Base-by-base conservation (phyloP, 1,284 basidiomycete genomes). In the Boletus sp. region DNA sequence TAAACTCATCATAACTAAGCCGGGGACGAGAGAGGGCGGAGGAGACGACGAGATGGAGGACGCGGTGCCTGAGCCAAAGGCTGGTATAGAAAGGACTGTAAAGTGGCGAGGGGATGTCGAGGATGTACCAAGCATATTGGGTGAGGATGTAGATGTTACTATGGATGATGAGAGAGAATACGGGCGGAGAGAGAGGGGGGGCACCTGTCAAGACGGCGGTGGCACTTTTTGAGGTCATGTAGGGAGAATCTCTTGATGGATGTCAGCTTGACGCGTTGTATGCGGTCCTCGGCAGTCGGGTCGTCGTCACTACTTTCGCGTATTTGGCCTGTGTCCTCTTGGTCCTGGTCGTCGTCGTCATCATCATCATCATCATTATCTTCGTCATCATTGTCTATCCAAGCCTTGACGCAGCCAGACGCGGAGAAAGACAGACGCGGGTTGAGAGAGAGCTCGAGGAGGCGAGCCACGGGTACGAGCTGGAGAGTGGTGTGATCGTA, bases 51-150 rank as follows among this genome's bases (percentile, higher is more conserved):
- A 80, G 65, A 62, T 85, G 80, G 1, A 81, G 69, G 15, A 84
- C 50, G 1, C 75, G 74, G 60, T 85, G 83, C 45, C 74, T 72
- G 15, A 76, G 68, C 77, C 80, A 84, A 53, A 84, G 82, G 1
- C 67, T 55, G 1, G 57, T 53, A 62, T 77, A 86, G 56, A 77
- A 77, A 0, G 73, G 67, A 3, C 54, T 57, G 62, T 88, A 88
- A 2, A 57, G 29, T 1, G 54, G 47, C 1, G 80, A 77, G 0
- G 86, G 85, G 3, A 60, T 57, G 13, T 76, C 75, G 3, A 88
- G 73, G 56, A 88, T 84, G 62, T 89, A 88, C 86, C 86, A 88
- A 0, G 85, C 84, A 64, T 71, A 61, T 27, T 66, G 33, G 1
- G 80, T 82, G 31, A 72, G 67, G 29, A 81, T 61, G 55, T 78